Base-by-base conservation (phyloP, 2,329 filamentous ascomycete species). In the Tolypocladium amazonense region DNA sequence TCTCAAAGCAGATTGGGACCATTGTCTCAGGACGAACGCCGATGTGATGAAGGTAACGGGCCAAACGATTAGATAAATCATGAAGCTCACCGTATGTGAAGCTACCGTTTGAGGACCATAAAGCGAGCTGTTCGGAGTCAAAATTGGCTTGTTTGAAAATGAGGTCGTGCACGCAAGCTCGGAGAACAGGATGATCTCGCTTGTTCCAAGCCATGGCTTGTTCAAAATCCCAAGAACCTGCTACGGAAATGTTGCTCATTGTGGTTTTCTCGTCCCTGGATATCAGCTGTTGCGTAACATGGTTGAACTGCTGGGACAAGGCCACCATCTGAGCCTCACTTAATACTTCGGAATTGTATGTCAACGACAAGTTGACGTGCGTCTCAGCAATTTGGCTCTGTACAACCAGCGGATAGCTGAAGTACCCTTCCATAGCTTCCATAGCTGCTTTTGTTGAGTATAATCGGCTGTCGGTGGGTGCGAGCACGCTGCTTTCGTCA, bases 41-140 rank as follows among this genome's bases (percentile, higher is more conserved):
- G 2, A 47, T 11, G 50, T 9, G 8, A 33, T 56, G 43, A 4
- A 62, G 58, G n/a, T 61, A 41, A 33, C 15, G 8, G 3, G 60
- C 61, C 12, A 63, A 58, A 4, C 35, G 43, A 27, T 45, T 57
- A 6, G 59, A 15, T 7, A 50, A 43, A 1, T 41, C 9, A 9
- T 62, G 38, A 35, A 77, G 65, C 37, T 77, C 69, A 52, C 65
- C 57, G 58, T 77, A 77, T 11, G 75, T 76, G 60, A 76, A 71
- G 55, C 66, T 61, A n/a, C 76, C 76, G 59, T 77, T 76, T 74
- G 75, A 78, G 1, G 76, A 75, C 39, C 39, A 41, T 20, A 41
- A 20, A 20, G 39, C 39, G 18, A 18, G 15, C 18, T 41, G 14
- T 7, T 41, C 39, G 7, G 39, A 11, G 11, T 39, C 37, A 39